Evolutionary conservation across 805 yeast genomes (phyloP).

Genomic region (Yarrowia hollandica): DNA sequence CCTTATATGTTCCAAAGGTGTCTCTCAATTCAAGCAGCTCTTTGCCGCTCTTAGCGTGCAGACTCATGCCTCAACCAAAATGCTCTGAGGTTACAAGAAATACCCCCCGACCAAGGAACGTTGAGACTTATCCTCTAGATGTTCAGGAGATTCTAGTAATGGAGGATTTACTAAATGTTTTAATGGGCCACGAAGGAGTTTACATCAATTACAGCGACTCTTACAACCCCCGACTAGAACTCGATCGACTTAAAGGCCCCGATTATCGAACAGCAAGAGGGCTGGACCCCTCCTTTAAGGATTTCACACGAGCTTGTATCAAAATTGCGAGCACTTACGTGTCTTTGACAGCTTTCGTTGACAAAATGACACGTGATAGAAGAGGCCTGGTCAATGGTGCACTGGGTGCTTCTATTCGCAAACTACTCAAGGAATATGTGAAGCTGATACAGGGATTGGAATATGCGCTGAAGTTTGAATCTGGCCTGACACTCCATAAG

Average conservation of each 20-base stretch:
- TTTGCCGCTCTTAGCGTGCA: constrained; percentile 30
- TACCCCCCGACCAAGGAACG: constrained; percentile 13
- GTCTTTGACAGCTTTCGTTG: constrained; percentile 60
- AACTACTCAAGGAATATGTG: constrained; percentile 44
- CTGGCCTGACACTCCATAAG: constrained; percentile 57
- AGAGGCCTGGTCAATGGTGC: constrained; percentile 77
- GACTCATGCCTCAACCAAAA: constrained; percentile 33
- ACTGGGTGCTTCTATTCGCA: constrained; percentile 60
- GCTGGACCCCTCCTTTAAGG: constrained; percentile 72
- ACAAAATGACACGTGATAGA: constrained; percentile 52
- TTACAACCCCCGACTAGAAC: constrained; percentile 51
- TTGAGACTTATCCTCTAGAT: constrained; percentile 12
- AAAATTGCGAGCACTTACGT: constrained; percentile 63
- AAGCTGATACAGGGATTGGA: constrained; percentile 48
- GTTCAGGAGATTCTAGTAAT: constrained; percentile 71
- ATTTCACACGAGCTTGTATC: constrained; percentile 61
- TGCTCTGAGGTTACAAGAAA: constrained; percentile 31
- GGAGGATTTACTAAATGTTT: constrained; percentile 65
- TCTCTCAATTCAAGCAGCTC: background rate
- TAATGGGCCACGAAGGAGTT: constrained; percentile 66
- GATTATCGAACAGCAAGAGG: constrained; percentile 70
- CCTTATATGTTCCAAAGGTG: constrained; percentile 22
- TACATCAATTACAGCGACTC: constrained; percentile 68
- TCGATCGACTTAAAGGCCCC: constrained; percentile 61
- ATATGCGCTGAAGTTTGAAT: constrained; percentile 50